phyloP scores from a whole-genome alignment of 257 asterid species.

The Handroanthus guayacan region DNA sequence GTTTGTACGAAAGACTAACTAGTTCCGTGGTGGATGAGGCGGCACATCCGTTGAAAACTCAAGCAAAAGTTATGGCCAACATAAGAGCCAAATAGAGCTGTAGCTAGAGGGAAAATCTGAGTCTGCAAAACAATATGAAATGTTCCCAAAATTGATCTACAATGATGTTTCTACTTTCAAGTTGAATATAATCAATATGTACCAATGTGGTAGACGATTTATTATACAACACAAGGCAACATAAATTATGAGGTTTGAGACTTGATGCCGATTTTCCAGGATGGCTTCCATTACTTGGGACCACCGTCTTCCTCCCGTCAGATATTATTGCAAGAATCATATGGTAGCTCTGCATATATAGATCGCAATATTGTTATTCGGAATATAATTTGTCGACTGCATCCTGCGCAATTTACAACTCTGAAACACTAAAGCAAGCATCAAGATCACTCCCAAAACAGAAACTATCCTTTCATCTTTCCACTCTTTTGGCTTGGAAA shows the following conservation, averaged over 20 bases:
- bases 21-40: too few species aligned
- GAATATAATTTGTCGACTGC: background rate
- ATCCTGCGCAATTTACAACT: background rate
- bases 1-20: too few species aligned
- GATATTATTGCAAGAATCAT: slow-evolving; percentile 23
- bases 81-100: background rate
- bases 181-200: slow-evolving; percentile 24
- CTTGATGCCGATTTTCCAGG: slow-evolving; percentile 20
- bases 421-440: too few species aligned
- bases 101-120: background rate
- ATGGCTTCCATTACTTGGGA: slow-evolving; percentile 1
- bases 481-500: too few species aligned
- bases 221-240: slow-evolving; percentile 36
- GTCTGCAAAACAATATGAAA: slow-evolving; percentile 30
- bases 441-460: too few species aligned
- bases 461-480: too few species aligned
- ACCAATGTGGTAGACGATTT: background rate
- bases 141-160: slow-evolving; percentile 4
- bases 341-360: slow-evolving; percentile 29
- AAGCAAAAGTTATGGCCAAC: background rate
- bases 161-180: slow-evolving; percentile 22
- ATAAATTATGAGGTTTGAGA: slow-evolving; percentile 6
- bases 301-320: background rate
- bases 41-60: too few species aligned
- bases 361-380: background rate